Conservation (phyloP, 768 basidiomycete species). For the Mycena indigotica region DNA sequence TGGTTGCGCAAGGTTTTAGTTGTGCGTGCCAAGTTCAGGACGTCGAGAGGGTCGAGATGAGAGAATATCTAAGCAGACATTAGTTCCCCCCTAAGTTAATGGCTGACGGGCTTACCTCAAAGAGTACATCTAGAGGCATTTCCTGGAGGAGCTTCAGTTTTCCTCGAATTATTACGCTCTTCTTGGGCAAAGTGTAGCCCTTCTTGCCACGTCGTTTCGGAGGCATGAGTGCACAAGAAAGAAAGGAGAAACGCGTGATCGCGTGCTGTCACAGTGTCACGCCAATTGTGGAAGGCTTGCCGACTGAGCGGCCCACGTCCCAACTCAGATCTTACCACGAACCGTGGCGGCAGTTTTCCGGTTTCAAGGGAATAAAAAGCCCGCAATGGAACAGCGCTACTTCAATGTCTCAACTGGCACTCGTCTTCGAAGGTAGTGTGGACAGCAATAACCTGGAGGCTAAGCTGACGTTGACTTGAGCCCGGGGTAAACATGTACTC, state of each 20-base stretch:
- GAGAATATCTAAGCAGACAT: constrained; percentile 44
- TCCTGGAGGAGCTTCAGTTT: constrained; percentile 18
- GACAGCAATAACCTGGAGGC: no score
- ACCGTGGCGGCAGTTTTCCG: no score
- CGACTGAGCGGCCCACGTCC: no score
- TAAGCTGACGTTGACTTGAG: not conserved
- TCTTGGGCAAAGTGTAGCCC: not conserved
- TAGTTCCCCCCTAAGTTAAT: no score
- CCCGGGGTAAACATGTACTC: not conserved
- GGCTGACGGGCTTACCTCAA: constrained; percentile 29
- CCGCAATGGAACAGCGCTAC: no score
- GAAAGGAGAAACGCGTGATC: no score
- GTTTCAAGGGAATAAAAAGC: no score
- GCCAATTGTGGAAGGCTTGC: no score
- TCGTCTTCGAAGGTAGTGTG: constrained; percentile 1
- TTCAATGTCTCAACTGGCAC: constrained; percentile 11
- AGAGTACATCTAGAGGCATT: constrained; percentile 29
- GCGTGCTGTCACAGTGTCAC: no score
- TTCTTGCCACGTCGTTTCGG: not conserved
- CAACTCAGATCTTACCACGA: no score
- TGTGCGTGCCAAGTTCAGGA: constrained; percentile 42
- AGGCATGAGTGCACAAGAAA: no score
- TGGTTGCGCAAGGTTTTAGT: constrained; percentile 39
- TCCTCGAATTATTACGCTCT: constrained; percentile 12
- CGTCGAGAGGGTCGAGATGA: constrained; percentile 36